Base-by-base conservation (phyloP, 768 basidiomycete genomes). In the Tylopilus sp. region DNA sequence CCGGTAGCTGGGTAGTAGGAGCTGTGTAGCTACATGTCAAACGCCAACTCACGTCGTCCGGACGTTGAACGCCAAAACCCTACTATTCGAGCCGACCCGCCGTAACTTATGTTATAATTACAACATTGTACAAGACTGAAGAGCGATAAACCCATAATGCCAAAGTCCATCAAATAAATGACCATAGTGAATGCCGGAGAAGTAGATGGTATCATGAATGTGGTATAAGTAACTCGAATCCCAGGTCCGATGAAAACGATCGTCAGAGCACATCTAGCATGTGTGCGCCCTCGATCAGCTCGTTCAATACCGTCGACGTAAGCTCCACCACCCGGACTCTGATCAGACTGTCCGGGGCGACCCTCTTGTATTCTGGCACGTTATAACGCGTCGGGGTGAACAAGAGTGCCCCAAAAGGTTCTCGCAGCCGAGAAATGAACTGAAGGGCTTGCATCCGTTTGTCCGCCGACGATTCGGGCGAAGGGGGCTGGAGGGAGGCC, bases 201-300 rank as follows among this genome's bases (percentile, higher is more conserved):
- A 16, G 33, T 33, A 17, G 17, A 33, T 17, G 33, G n/a, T n/a
- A n/a, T n/a, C 33, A 14, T 33, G 14, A 6, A 33, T 17, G 14
- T 2, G 13, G 33, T 17, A 6, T n/a, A n/a, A n/a, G n/a, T n/a
- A n/a, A n/a, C n/a, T n/a, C n/a, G 9, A 12, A 12, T 17, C 33
- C 33, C 34, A 9, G 16, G 34, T 8, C 34, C 38, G 21, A 6
- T 5, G n/a, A 22, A 1, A 22, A n/a, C 28, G 16, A 42, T 29
- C 42, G 9, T 53, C 38, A 53, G 3, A 58, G 31, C 51, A 58
- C 56, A 16, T 58, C 58, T 13, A 59, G 46, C 12, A 24, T 44
- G 8, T 19, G 22, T 10, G 14, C 51, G 13, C 26, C 26, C 6
- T 50, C 28, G 12, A 57, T 36, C 24, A 59, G 29, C 28, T 29